phyloP scores from a whole-genome alignment of 108 stramenopile genomes.

The Nitzschia sp. region DNA sequence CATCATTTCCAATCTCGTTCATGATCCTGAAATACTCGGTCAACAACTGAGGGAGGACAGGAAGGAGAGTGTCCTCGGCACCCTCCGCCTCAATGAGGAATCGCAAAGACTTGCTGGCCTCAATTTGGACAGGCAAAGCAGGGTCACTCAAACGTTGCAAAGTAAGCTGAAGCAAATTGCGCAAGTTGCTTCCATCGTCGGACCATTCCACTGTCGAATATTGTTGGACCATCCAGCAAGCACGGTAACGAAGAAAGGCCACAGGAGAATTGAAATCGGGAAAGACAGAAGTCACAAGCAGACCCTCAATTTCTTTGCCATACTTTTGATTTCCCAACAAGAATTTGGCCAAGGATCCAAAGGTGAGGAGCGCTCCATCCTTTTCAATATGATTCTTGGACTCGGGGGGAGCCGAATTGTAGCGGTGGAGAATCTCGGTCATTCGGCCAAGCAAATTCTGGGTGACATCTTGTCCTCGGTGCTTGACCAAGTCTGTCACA shows the following conservation, averaged over 20 bases:
- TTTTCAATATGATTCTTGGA: slow-evolving; percentile 86
- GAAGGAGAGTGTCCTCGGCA: slow-evolving; percentile 82
- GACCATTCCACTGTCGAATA: slow-evolving; percentile 77
- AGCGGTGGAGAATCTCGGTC: slow-evolving; percentile 79
- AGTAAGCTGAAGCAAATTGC: slow-evolving; percentile 64
- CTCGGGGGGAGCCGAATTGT: slow-evolving; percentile 66
- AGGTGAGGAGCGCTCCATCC: slow-evolving; percentile 88
- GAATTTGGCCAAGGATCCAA: slow-evolving; percentile 85
- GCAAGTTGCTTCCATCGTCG: slow-evolving; percentile 72
- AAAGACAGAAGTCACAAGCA: slow-evolving; percentile 88
- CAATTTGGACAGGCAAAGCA: slow-evolving; percentile 96
- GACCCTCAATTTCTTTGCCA: slow-evolving; percentile 72
- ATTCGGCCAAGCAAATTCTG: slow-evolving; percentile 78
- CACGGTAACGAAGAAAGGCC: slow-evolving; percentile 88
- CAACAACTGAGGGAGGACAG: slow-evolving; percentile 89
- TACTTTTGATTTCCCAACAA: slow-evolving; percentile 82
- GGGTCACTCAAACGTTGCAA: slow-evolving; percentile 87
- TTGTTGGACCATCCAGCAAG: slow-evolving; percentile 94
- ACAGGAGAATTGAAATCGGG: slow-evolving; percentile 92
- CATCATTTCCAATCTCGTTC: slow-evolving; percentile 95
- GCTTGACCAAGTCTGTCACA: slow-evolving; percentile 88
- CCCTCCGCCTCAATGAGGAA: slow-evolving; percentile 90
- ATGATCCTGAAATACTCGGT: slow-evolving; percentile 97
- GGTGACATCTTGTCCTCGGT: slow-evolving; percentile 89
- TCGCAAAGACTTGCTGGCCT: slow-evolving; percentile 90